Conservation (phyloP, 2,329 filamentous ascomycete genomes). For the Xylariaceae sp. region DNA sequence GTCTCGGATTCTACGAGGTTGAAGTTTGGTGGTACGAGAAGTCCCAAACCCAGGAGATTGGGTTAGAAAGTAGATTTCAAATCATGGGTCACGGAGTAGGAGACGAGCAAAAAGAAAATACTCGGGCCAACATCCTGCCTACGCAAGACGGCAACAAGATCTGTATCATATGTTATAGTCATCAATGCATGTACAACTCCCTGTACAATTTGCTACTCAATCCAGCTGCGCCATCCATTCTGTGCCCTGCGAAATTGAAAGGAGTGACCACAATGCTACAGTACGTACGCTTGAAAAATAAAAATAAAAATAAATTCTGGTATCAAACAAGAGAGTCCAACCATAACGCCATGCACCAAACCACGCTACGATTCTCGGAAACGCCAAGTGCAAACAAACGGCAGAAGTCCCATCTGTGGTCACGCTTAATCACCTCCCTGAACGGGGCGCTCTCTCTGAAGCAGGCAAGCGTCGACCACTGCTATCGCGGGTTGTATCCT, state of each 20-base stretch:
- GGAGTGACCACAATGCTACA: conserved; percentile 7
- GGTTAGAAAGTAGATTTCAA: conserved; percentile 34
- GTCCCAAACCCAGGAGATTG: conserved; percentile 82
- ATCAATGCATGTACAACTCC: conserved; percentile 31
- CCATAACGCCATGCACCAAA: conserved; percentile 29
- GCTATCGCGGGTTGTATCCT: conserved; percentile 53
- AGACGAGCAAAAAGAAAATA: conserved; percentile 7
- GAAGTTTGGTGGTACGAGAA: conserved; percentile 95
- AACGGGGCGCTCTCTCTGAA: conserved; percentile 57
- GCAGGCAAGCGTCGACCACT: conserved; percentile 59
- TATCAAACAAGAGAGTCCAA: conserved; percentile 36
- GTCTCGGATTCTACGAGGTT: conserved; percentile 87
- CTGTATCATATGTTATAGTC: conserved; percentile 39
- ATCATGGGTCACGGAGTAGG: neutral
- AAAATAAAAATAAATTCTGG: conserved; percentile 33
- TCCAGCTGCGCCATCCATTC: conserved; percentile 16
- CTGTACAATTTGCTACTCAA: conserved; percentile 33
- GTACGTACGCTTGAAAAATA: conserved; percentile 21
- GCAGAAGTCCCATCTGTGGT: conserved; percentile 38
- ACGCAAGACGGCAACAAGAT: conserved; percentile 14
- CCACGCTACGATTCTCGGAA: conserved; percentile 19
- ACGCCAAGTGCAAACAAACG: conserved; percentile 36
- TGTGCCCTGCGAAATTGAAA: conserved; percentile 10
- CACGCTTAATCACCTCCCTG: conserved; percentile 42
- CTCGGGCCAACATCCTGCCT: neutral